phyloP scores from a whole-genome alignment of 75 land plant species.

The Pseudotsuga menziesii region DNA sequence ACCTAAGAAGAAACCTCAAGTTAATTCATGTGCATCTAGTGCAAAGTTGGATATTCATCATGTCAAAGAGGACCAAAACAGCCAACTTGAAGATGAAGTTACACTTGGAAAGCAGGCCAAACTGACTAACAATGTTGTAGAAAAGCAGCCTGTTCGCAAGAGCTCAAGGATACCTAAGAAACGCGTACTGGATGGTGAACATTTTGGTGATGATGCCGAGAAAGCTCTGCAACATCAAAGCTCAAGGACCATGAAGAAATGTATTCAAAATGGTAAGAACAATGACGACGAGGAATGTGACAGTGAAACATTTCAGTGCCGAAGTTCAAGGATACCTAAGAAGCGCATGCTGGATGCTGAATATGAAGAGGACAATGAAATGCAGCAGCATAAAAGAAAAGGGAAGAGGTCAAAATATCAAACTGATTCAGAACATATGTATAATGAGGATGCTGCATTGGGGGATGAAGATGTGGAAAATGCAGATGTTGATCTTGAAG shows the following conservation, averaged over 20 bases:
- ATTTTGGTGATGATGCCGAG: conserved; percentile 26
- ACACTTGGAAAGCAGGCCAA: background rate
- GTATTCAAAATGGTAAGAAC: conserved; percentile 9
- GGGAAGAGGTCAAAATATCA: conserved; percentile 21
- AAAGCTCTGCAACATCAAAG: conserved; percentile 19
- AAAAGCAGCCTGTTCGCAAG: background rate
- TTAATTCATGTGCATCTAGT: background rate
- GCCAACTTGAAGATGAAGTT: too few species aligned
- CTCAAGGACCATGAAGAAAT: conserved; percentile 21
- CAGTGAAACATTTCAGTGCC: conserved; percentile 16
- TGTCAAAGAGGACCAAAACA: too few species aligned
- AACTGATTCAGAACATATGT: conserved; percentile 30
- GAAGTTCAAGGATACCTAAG: conserved; percentile 27
- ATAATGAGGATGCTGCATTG: conserved; percentile 41
- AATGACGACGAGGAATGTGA: conserved; percentile 33
- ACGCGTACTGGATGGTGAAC: conserved; percentile 4
- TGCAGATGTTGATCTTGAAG: conserved; percentile 13
- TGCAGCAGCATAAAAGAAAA: conserved; percentile 16
- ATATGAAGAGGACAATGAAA: conserved; percentile 22
- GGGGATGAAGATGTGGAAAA: conserved; percentile 23
- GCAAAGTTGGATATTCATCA: too few species aligned
- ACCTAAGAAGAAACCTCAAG: conserved; percentile 21
- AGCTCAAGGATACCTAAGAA: conserved; percentile 37
- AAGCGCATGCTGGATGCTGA: conserved; percentile 12
- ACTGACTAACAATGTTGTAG: conserved; percentile 3